Conservation (phyloP, 352 stramenopile species). For the Globisporangium radiosum region DNA sequence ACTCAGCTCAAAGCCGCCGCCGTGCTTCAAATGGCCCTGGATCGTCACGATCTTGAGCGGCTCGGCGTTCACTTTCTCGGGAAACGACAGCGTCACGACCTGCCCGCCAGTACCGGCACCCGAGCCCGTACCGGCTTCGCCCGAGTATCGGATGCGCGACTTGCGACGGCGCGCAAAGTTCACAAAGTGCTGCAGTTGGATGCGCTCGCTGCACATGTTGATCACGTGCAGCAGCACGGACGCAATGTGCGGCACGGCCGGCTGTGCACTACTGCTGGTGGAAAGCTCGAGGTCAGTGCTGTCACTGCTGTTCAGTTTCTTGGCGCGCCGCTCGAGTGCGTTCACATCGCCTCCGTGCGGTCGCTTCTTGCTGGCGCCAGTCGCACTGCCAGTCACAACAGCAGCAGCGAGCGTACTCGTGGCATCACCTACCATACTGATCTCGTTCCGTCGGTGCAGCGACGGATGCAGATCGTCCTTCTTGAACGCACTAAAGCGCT, state of each 20-base stretch:
- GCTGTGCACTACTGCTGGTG: not conserved
- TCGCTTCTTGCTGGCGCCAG: slow-evolving; percentile 29
- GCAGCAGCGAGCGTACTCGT: slow-evolving; percentile 7
- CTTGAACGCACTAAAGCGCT: slow-evolving; percentile 77
- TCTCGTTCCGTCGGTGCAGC: slow-evolving; percentile 42
- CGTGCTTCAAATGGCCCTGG: slow-evolving; percentile 73
- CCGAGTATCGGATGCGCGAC: slow-evolving; percentile 78
- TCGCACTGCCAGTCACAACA: too few relatives aligned
- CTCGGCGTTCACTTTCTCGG: slow-evolving; percentile 79
- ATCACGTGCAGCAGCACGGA: slow-evolving; percentile 79
- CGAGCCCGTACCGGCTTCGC: slow-evolving; percentile 52
- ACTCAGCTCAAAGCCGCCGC: slow-evolving; percentile 70
- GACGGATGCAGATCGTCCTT: slow-evolving; percentile 62
- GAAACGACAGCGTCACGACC: slow-evolving; percentile 82
- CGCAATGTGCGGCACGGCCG: slow-evolving; percentile 58
- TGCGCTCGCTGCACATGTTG: slow-evolving; percentile 77
- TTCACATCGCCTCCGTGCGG: slow-evolving; percentile 9
- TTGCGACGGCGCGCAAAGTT: slow-evolving; percentile 81
- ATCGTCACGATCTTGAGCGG: slow-evolving; percentile 73
- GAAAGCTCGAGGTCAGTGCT: not conserved
- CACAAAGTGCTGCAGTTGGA: slow-evolving; percentile 83
- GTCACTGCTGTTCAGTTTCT: slow-evolving; percentile 15
- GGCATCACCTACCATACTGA: slow-evolving; percentile 17
- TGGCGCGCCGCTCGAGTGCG: slow-evolving; percentile 26
- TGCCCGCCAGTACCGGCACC: slow-evolving; percentile 64